Percentiles rank a stretch among this genome's conserved stretches.
Conservation (phyloP, 1,284 basidiomycete genomes). For the Tetrapyrgos nigripes region DNA sequence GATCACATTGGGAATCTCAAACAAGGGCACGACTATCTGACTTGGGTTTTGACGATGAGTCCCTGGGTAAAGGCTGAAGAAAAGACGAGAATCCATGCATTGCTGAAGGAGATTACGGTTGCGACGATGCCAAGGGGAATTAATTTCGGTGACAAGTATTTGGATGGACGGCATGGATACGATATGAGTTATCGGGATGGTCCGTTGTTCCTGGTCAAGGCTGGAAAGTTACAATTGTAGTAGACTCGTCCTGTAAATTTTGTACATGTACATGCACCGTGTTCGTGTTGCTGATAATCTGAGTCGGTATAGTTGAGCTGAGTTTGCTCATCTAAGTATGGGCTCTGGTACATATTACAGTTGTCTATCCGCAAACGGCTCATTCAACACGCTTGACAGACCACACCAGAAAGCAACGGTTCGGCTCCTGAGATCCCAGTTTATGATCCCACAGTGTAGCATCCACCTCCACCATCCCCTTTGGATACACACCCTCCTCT, state of each 20-base stretch:
- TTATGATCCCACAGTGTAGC: too few relatives aligned
- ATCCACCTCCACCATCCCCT: slow-evolving; percentile 27
- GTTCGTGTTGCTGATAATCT: too few relatives aligned
- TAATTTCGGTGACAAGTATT: not conserved
- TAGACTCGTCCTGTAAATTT: too few relatives aligned
- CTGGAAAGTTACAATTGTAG: too few relatives aligned
- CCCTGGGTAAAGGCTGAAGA: not conserved
- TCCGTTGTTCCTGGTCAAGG: not conserved
- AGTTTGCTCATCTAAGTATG: too few relatives aligned
- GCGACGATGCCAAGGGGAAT: not conserved
- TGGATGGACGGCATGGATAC: not conserved
- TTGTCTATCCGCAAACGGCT: too few relatives aligned
- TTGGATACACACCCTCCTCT: slow-evolving; percentile 32
- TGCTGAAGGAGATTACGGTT: not conserved
- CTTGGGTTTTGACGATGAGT: not conserved
- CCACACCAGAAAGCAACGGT: too few relatives aligned
- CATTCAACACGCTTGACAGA: too few relatives aligned
- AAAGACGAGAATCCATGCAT: not conserved
- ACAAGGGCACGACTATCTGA: not conserved
- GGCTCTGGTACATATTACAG: too few relatives aligned
- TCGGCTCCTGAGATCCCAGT: too few relatives aligned
- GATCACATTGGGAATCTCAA: not conserved
- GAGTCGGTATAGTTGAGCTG: too few relatives aligned
- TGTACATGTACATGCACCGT: too few relatives aligned
- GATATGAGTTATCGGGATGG: not conserved